These are phyloP conservation scores for Endotrypanum monterogeii DNA, from an alignment of 208 protist species.

Conservation along the genomic window DNA sequence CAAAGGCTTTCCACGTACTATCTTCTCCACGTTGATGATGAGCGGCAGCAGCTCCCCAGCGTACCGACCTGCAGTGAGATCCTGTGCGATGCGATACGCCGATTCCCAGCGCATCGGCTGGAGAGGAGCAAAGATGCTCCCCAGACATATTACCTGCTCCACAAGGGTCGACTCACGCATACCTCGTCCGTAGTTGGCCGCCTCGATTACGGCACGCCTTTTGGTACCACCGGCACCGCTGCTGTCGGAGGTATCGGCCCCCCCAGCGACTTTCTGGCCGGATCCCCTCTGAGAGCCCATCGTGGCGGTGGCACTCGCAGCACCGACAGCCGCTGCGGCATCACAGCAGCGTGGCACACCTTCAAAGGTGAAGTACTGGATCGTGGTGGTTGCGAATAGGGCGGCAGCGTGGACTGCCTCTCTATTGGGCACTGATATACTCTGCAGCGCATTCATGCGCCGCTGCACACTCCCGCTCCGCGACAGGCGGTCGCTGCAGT, in stretches of 20 bases:
- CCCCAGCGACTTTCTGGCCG: background rate
- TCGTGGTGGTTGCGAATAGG: background rate
- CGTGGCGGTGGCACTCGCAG: background rate
- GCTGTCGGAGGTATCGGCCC: constrained; percentile 3
- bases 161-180: constrained; percentile 57
- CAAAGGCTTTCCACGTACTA: background rate
- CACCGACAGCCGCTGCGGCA: background rate
- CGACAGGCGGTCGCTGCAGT: background rate
- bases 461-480: background rate
- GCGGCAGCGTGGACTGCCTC: constrained; percentile 16
- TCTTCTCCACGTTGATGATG: constrained; percentile 38
- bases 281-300: background rate
- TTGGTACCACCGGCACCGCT: background rate
- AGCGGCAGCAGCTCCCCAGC: constrained; percentile 57
- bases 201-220: constrained; percentile 6
- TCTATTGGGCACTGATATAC: background rate
- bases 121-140: constrained; percentile 40
- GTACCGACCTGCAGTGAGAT: constrained; percentile 59
- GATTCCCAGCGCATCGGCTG: constrained; percentile 35
- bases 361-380: constrained; percentile 44
- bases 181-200: constrained; percentile 49
- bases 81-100: constrained; percentile 46
- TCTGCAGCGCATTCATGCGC: background rate
- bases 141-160: constrained; percentile 49
- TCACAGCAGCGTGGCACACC: background rate